Base-by-base conservation (phyloP, 169 alveolate genomes). In the Plasmodium sp. region DNA sequence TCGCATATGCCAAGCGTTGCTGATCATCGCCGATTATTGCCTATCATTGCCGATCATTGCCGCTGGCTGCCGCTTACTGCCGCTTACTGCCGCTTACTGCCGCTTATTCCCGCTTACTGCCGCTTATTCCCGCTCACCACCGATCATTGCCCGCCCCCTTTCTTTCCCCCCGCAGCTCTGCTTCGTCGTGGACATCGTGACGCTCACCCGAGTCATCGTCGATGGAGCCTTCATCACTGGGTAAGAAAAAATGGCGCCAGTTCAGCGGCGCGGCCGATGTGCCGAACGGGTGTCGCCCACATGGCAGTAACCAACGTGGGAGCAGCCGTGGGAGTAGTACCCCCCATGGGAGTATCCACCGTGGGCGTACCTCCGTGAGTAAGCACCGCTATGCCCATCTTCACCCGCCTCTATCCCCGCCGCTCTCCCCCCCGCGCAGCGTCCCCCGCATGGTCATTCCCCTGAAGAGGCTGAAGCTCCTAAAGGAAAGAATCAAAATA, bases 371-470 rank as follows among this genome's bases (percentile, higher is more conserved):
- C 27, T 22, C 27, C 27, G 27, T 22, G 27, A 22, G 27, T 22
- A 22, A 22, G 27, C n/a, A 9, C 10, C 48, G 48, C 22, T 41
- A 1, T 34, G 39, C 75, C 10, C 67, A 31, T 90, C 22, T 22
- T 27, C 16, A 33, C 45, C 27, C 27, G 0, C 27, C 27, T 0
- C 27, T 22, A 0, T 22, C 27, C 27, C 27, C 62, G 3, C 4
- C 18, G 4, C 12, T 41, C 27, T 18, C 81, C 72, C 16, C 5
- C 22, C 27, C 27, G 33, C 36, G 43, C 54, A 95, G 98, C 16
- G 99, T 98, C 36, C 95, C 95, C 84, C 95, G 99, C n/a, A 99
- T 97, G 95, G 96, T 97, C 72, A 93, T 98, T 36, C 99, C 99
- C 10, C 62, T 97, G 82, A 98, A 97, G 75, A 97, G 99, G 95